Evolutionary conservation across 1,139 yeast genomes (phyloP).

Genomic region (Taphrina deformans): DNA sequence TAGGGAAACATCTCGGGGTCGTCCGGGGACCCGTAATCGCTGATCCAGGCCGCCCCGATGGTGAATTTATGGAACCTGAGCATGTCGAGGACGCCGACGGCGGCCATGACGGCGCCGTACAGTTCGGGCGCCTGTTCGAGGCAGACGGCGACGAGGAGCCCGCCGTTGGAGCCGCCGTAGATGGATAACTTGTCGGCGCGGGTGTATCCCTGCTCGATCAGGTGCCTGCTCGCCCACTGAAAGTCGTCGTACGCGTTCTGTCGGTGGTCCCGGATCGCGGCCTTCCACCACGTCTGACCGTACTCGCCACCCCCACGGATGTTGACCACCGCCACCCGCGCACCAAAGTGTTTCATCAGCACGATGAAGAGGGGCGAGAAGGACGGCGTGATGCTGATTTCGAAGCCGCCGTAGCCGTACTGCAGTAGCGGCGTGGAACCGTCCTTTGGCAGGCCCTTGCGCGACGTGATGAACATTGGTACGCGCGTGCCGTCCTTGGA

Average conservation of each 20-base stretch:
- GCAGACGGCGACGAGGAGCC: slow-evolving; percentile 20
- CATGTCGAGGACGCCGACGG: slow-evolving; percentile 31
- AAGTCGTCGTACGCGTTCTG: slow-evolving; percentile 30
- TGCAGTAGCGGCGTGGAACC: slow-evolving; percentile 22
- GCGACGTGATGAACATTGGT: slow-evolving; percentile 29
- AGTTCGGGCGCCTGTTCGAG: slow-evolving; percentile 22
- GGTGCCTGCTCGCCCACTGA: slow-evolving; percentile 17
- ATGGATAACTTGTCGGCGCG: slow-evolving; percentile 16
- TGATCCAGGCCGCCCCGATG: slow-evolving; percentile 30
- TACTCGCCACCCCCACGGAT: slow-evolving; percentile 35
- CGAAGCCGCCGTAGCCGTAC: slow-evolving; percentile 32
- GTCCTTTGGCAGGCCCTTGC: slow-evolving; percentile 14
- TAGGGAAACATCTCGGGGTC: slow-evolving; percentile 17
- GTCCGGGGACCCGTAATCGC: slow-evolving; percentile 24
- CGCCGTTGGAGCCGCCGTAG: slow-evolving; percentile 30
- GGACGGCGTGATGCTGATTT: slow-evolving; percentile 10
- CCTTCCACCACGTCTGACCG: slow-evolving; percentile 32
- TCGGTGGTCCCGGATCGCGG: slow-evolving; percentile 19
- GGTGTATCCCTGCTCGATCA: slow-evolving; percentile 21
- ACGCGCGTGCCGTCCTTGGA: slow-evolving; percentile 31
- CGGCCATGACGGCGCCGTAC: slow-evolving; percentile 29
- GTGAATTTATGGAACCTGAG: slow-evolving; percentile 27
- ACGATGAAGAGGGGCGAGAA: slow-evolving; percentile 29
- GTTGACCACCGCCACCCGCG: slow-evolving; percentile 27
- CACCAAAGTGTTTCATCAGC: slow-evolving; percentile 30